Base-by-base conservation (phyloP, 345 rosid species). In the Laguncularia racemosa region DNA sequence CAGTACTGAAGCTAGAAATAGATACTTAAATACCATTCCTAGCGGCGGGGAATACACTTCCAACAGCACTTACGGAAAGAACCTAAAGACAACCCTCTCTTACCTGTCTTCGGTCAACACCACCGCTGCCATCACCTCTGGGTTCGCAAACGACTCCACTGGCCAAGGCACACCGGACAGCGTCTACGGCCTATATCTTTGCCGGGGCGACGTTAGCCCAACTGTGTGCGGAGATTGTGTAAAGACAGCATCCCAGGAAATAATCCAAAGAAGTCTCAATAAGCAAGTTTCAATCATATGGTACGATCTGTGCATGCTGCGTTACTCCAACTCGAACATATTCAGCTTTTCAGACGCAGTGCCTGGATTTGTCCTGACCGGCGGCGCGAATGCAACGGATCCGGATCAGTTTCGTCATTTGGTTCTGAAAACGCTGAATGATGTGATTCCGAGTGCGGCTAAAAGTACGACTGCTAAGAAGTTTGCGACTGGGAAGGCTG, bases 281-380 rank as follows among this genome's bases (percentile, higher is more conserved):
- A 43, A 59, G 20, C 55, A 14, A 43, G 16, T 9, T 0, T 70
- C 64, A 3, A 45, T 62, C 4, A 17, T 61, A n/a, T 74, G 70
- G 71, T 72, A 67, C 63, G 73, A 71, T 14, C 2, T 2, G 17
- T 74, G 78, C 60, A 44, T 66, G 12, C 33, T 71, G 1, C 67
- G 73, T 18, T 72, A 68, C 55, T 48, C 68, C 12, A 61, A 58
- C n/a, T 1, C 11, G 10, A 19, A 58, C 12, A 19, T 62, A 9
- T 52, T 48, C 44, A 28, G 60, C 20, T 43, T 3, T 0, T 0
- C 21, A 20, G 58, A 48, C 16, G 2, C 0, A 2, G 0, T 0
- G 6, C 1, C 15, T 16, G 0, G 0, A 13, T 0, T 33, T 0
- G n/a, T 0, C 7, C 0, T 59, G 60, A 18, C 12, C 62, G 69